A percentile compares a stretch with the other conserved stretches of the same genome.
Evolutionary conservation across 768 basidiomycete species (phyloP).

Genomic region (Psilocybe subaeruginosa): DNA sequence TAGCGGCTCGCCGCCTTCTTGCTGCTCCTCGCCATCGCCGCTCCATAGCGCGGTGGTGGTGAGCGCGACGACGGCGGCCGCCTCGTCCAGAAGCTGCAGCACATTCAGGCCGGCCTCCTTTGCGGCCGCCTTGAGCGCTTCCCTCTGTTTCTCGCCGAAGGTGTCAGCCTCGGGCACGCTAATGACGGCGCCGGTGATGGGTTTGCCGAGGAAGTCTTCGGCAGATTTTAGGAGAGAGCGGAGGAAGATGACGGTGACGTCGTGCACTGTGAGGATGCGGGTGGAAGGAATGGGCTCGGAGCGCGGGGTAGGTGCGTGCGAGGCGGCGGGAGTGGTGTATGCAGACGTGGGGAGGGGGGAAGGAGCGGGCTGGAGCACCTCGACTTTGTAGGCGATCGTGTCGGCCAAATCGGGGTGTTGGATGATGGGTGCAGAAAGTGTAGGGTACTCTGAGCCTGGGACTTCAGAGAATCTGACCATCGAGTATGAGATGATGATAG

Average conservation of each 20-base stretch:
- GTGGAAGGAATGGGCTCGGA: constrained; percentile 68
- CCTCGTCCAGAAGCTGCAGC: constrained; percentile 86
- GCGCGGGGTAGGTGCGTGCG: constrained; percentile 70
- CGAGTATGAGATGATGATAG: background rate
- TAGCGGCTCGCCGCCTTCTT: constrained; percentile 49
- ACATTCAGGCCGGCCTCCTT: constrained; percentile 82
- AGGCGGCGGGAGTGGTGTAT: constrained; percentile 64
- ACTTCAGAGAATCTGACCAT: constrained; percentile 73
- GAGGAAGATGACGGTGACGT: constrained; percentile 86
- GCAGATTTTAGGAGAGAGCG: constrained; percentile 84
- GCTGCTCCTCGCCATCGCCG: constrained; percentile 22
- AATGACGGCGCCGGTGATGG: constrained; percentile 81
- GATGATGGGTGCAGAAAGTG: constrained; percentile 71
- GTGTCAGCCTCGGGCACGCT: constrained; percentile 17
- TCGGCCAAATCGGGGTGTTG: constrained; percentile 74
- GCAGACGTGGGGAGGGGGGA: constrained; percentile 62
- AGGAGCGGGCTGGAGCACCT: constrained; percentile 79
- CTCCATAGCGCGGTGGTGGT: constrained; percentile 52
- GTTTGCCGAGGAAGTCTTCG: constrained; percentile 86
- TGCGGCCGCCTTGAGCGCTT: constrained; percentile 75
- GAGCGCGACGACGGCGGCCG: constrained; percentile 71
- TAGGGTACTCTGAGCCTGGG: constrained; percentile 46
- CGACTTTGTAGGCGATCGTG: constrained; percentile 83
- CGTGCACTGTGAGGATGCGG: constrained; percentile 79
- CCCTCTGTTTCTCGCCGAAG: constrained; percentile 29